Evolutionary conservation across 2,329 filamentous ascomycete genomes (phyloP).

Genomic region (Fonsecaea monophora): DNA sequence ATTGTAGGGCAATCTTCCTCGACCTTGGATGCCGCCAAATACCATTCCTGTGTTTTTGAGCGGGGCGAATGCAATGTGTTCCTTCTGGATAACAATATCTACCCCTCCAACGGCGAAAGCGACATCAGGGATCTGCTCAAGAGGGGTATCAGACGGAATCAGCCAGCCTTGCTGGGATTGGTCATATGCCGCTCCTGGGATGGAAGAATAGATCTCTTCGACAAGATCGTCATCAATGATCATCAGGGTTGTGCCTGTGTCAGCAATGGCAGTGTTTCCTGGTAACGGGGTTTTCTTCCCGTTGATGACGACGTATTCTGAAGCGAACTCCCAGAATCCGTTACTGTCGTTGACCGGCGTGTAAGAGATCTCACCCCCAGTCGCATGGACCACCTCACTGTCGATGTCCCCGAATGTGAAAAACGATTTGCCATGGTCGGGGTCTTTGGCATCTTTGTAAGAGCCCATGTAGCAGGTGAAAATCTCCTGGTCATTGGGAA

Average conservation of each 20-base stretch:
- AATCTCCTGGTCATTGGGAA: constrained; percentile 61
- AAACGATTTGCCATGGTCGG: constrained; percentile 61
- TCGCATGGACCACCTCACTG: constrained; percentile 62
- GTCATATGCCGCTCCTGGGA: constrained; percentile 67
- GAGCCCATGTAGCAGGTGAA: constrained; percentile 71
- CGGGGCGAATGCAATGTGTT: constrained; percentile 65
- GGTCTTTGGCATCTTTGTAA: constrained; percentile 57
- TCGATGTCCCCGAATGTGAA: constrained; percentile 79
- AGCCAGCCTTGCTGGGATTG: constrained; percentile 66
- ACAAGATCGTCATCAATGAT: constrained; percentile 68
- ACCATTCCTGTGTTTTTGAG: constrained; percentile 57
- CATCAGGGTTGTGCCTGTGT: constrained; percentile 74
- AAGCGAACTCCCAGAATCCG: constrained; percentile 73
- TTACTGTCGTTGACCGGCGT: constrained; percentile 67
- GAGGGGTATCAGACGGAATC: constrained; percentile 62
- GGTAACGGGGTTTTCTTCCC: constrained; percentile 59
- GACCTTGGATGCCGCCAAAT: constrained; percentile 71
- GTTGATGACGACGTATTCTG: constrained; percentile 63
- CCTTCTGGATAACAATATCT: constrained; percentile 67
- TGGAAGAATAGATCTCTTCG: constrained; percentile 67
- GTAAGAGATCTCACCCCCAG: constrained; percentile 64
- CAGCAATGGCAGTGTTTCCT: constrained; percentile 71
- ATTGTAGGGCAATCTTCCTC: constrained; percentile 64
- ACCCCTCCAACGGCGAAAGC: constrained; percentile 68
- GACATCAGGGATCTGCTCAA: constrained; percentile 64